These are phyloP conservation scores for Prunus yedoensis DNA, from an alignment of 331 rosid genomes.

Conservation along the genomic window DNA sequence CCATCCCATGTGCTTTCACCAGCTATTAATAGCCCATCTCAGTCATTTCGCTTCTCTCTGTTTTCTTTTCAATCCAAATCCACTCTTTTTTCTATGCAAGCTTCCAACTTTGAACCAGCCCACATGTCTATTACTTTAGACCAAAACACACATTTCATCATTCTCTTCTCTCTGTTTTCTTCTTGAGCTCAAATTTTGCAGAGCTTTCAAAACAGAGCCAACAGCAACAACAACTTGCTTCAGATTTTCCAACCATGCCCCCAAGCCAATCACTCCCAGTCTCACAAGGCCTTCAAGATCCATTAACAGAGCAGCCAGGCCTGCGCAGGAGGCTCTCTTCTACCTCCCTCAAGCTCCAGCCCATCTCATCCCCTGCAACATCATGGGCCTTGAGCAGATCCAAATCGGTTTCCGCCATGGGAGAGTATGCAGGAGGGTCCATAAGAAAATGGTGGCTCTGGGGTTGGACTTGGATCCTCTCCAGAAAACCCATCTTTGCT, in stretches of 20 bases:
- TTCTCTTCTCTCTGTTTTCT: background rate
- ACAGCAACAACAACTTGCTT: conserved; percentile 26
- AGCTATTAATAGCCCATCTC: conserved; percentile 25
- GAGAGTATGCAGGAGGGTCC: no score
- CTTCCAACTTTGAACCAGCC: conserved; percentile 8
- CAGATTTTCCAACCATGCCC: conserved; percentile 26
- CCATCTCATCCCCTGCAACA: no score
- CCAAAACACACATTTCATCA: background rate
- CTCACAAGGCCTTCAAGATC: conserved; percentile 33
- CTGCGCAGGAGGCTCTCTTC: no score
- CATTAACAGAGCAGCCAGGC: background rate
- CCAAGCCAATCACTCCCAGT: conserved; percentile 56
- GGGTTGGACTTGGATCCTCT: no score
- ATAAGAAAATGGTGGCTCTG: no score
- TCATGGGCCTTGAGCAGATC: no score
- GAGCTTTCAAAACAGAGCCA: conserved; percentile 25
- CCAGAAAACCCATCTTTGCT: no score
- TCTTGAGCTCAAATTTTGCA: conserved; percentile 36
- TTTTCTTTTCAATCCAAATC: background rate
- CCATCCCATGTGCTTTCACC: conserved; percentile 51
- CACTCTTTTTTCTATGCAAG: background rate
- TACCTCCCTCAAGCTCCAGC: no score
- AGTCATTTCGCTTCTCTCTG: background rate
- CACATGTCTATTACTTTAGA: conserved; percentile 54
- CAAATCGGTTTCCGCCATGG: no score